Evolutionary conservation across 768 basidiomycete genomes (phyloP), one percentile per base, ranked within the genome.

Genomic region (Coprinopsis sp.): DNA sequence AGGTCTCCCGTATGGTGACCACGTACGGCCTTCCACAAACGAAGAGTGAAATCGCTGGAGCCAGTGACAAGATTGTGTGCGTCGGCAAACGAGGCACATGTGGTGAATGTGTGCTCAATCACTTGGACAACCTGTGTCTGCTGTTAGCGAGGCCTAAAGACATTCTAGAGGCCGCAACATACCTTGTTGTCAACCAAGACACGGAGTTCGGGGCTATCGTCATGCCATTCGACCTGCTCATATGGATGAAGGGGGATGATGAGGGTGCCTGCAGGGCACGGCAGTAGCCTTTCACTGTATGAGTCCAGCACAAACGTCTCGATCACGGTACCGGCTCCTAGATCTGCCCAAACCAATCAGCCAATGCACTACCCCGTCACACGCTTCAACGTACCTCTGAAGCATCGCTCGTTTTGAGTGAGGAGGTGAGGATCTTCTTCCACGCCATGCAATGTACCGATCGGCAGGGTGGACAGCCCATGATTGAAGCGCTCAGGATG

Each of bases 381-480:
- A 16, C 31, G 4, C 14, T 8, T 14, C 10, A 28, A 44, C 60
- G 37, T 54, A 84, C 90, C 74, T 72, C 71, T 81, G 50, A 80
- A 68, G 29, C 75, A 77, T 25, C 74, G 69, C 27, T 65, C 64
- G 18, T 72, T 79, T 57, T 85, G 85, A 0, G 69, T 59, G 21
- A 91, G 71, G 18, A 86, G 64, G 44, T 87, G 78, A 11, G 82
- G 79, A 59, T 95, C 89, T 62, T 96, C 93, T 46, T 86, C 86
- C 24, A 95, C 72, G 2, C 93, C 93, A 52, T 86, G 82, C 6
- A 82, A 64, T 2, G 71, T 71, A 2, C 84, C 84, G 3, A 84
- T 63, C 0, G 93, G 89, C 13, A 96, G 72, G 19, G 79, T 82
- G 2, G 77, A 71, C n/a, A 79, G 62, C 0, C 91, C 90, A 39